A percentile compares a stretch with the other conserved stretches of the same genome.
Conservation (phyloP, 1,284 basidiomycete genomes). For the Gomphus bonarii region DNA sequence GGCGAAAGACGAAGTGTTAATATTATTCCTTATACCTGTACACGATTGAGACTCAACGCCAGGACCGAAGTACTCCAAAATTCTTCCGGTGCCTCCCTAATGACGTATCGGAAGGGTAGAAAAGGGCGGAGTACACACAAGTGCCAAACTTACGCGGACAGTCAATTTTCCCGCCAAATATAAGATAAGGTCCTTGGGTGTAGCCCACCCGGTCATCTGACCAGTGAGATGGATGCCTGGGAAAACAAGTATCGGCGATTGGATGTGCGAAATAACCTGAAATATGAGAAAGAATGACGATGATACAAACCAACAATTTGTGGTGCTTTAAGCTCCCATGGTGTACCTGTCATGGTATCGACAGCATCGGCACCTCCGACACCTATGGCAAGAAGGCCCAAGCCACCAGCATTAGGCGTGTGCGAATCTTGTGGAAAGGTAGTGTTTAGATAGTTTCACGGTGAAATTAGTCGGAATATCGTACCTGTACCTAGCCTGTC, state of each 20-base stretch:
- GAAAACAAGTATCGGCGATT: background rate
- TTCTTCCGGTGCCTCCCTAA: constrained; percentile 90
- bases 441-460: background rate
- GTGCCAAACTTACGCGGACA: constrained; percentile 57
- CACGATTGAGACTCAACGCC: constrained; percentile 88
- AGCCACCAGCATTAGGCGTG: constrained; percentile 96
- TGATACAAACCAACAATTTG: constrained; percentile 59
- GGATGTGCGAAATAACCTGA: background rate
- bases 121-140: background rate
- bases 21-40: constrained; percentile 49
- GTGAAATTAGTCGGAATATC: constrained; percentile 24
- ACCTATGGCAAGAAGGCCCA: constrained; percentile 97
- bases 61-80: constrained; percentile 97
- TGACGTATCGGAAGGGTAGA: constrained; percentile 6
- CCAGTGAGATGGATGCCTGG: constrained; percentile 82
- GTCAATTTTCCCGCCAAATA: constrained; percentile 92
- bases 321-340: constrained; percentile 97
- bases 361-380: constrained; percentile 99
- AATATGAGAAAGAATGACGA: background rate
- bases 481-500: constrained; percentile 66
- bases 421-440: constrained; percentile 69
- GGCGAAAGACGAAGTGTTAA: background rate
- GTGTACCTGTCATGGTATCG: constrained; percentile 95
- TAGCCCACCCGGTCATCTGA: constrained; percentile 84
- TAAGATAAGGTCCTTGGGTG: constrained; percentile 94